These are phyloP conservation scores for Termitomyces sp. DNA, from an alignment of 768 basidiomycete species.

Conservation along the genomic window DNA sequence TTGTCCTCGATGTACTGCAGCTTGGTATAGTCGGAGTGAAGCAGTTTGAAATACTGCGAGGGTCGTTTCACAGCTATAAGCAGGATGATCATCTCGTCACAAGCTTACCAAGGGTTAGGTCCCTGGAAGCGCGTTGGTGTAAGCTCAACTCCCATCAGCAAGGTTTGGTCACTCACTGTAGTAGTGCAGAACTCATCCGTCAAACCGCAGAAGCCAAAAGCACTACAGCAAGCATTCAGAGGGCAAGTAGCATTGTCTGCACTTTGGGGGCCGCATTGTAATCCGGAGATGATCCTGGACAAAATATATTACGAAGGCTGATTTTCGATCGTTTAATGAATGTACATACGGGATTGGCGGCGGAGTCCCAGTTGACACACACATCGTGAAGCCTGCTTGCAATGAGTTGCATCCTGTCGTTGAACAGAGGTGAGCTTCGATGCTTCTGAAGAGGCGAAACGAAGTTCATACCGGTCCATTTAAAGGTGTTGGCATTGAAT, in stretches of 20 bases:
- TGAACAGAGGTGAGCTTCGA: neutral
- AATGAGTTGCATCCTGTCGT: constrained; percentile 14
- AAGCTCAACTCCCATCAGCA: constrained; percentile 11
- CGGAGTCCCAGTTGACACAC: constrained; percentile 19
- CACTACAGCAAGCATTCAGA: constrained; percentile 21
- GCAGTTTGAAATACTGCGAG: constrained; percentile 11
- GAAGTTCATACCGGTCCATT: constrained; percentile 15
- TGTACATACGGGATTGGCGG: constrained; percentile 17
- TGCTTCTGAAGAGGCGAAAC: neutral
- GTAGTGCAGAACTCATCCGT: constrained; percentile 20
- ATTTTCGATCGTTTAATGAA: neutral
- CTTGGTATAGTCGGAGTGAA: constrained; percentile 5
- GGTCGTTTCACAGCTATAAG: too few species aligned
- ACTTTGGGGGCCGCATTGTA: constrained; percentile 21
- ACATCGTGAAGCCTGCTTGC: constrained; percentile 15
- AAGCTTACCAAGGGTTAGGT: too few species aligned
- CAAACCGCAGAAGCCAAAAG: constrained; percentile 22
- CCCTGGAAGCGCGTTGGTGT: neutral
- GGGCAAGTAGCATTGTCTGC: constrained; percentile 17
- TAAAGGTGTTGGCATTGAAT: constrained; percentile 16
- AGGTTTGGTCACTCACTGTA: constrained; percentile 2
- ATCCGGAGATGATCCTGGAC: constrained; percentile 12
- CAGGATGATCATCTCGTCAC: too few species aligned
- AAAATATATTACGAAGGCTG: neutral
- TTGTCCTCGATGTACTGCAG: constrained; percentile 3